These are phyloP conservation scores for Hymenoscyphus scutula DNA, from an alignment of 2,329 filamentous ascomycete species.

Conservation along the genomic window DNA sequence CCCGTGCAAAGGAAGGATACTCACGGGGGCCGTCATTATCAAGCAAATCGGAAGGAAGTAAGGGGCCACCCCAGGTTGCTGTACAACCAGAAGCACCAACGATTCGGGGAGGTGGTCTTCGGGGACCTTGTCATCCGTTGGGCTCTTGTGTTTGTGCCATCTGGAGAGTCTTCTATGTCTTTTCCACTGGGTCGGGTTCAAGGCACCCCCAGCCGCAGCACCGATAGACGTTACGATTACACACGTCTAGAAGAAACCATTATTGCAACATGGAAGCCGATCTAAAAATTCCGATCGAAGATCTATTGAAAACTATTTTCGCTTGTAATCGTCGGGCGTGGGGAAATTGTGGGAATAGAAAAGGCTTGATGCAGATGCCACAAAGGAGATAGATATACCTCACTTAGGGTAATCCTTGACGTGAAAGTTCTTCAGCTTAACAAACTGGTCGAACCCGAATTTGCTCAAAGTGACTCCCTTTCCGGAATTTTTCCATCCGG, in stretches of 20 bases:
- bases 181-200: conserved; percentile 13
- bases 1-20: conserved; percentile 13
- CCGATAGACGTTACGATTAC: conserved; percentile 13
- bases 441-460: conserved; percentile 93
- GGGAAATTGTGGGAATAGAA: not conserved
- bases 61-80: not conserved
- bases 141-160: conserved; percentile 12
- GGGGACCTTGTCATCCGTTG: conserved; percentile 12
- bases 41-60: conserved; percentile 6
- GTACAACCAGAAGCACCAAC: conserved; percentile 11
- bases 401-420: conserved; percentile 73
- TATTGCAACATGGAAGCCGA: conserved; percentile 7
- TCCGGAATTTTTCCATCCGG: conserved; percentile 95
- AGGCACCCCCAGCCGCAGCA: conserved; percentile 14
- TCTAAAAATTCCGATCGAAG: conserved; percentile 4
- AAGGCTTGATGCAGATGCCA: not conserved
- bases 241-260: conserved; percentile 9
- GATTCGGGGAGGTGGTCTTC: conserved; percentile 6
- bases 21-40: conserved; percentile 14
- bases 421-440: conserved; percentile 95
- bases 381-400: conserved; percentile 11
- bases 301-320: conserved; percentile 14
- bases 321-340: conserved; percentile 4
- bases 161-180: conserved; percentile 8
- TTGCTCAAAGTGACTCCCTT: conserved; percentile 85